These are phyloP conservation scores for Ilyonectria mors-panacis DNA, from an alignment of 2,329 filamentous ascomycete genomes.

Conservation along the genomic window DNA sequence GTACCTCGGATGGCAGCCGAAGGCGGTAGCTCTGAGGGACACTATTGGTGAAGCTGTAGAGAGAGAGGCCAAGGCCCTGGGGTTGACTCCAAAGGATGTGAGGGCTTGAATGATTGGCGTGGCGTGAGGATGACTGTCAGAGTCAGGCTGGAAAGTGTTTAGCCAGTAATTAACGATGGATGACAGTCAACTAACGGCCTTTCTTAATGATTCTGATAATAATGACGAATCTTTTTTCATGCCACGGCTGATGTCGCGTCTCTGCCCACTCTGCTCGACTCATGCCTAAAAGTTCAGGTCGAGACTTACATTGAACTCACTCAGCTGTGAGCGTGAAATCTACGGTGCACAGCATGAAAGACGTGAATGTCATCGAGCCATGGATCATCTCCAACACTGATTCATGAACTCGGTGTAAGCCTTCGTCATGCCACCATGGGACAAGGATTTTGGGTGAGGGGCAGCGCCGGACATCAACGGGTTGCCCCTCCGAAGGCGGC, in stretches of 20 bases:
- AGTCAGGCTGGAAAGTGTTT: background rate
- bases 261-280: background rate
- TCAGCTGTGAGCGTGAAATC: too few species aligned
- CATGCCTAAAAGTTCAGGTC: too few species aligned
- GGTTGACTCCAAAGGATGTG: constrained; percentile 48
- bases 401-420: background rate
- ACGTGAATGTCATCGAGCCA: background rate
- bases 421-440: constrained; percentile 17
- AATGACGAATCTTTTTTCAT: background rate
- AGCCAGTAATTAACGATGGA: background rate
- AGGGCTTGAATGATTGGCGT: background rate
- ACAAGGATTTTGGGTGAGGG: constrained; percentile 23
- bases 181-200: background rate
- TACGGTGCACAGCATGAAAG: background rate
- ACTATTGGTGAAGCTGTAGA: constrained; percentile 56
- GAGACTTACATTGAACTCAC: background rate
- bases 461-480: constrained; percentile 12
- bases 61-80: constrained; percentile 56
- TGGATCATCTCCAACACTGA: background rate
- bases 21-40: constrained; percentile 54
- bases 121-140: background rate
- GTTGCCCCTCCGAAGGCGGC: constrained; percentile 24
- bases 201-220: background rate
- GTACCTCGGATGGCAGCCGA: constrained; percentile 63
- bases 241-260: background rate